Base-by-base conservation (phyloP, 108 stramenopile genomes). In the Nitzschia inconspicua region DNA sequence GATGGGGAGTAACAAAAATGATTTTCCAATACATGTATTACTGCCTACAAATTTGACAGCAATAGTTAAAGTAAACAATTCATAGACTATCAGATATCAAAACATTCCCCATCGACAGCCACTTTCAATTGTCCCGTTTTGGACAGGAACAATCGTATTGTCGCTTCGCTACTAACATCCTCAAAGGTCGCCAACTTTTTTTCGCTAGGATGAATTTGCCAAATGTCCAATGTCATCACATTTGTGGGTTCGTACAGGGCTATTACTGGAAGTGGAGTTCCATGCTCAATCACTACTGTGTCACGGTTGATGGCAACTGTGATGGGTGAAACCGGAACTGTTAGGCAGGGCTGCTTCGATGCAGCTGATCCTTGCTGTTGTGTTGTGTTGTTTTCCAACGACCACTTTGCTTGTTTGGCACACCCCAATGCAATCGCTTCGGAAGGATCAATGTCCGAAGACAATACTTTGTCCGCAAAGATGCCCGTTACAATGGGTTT, bases 391-490 rank as follows among this genome's bases (percentile, higher is more conserved):
- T 58, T 52, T 36, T 44, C 16, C 51, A 80, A 70, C 49, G 70
- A 65, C 44, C 71, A 74, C 41, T 70, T 79, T 2, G 83, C 74
- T 57, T 89, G 88, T 29, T 65, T 66, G 47, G 89, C 78, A 60
- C 85, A 87, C 36, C 89, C 89, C 43, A 90, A 68, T 19, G 85
- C 81, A 25, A 85, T 74, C 2, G 83, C 85, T 65, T 87, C 89
- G 66, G 76, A 37, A 67, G 84, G 64, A 84, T 75, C 75, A 48
- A 76, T 68, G 18, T 35, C 52, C 23, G 57, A 37, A 25, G 63
- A 49, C 23, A 54, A 13, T 44, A 52, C 60, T 27, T 72, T 75
- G 49, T 73, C 66, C 6, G 79, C 76, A 60, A 84, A 85, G 22
- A 80, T 43, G 30, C 53, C 46, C 53, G 82, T 61, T 49, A 76